Base-by-base conservation (phyloP, 2,329 filamentous ascomycete species). In the Exophiala sp. region DNA sequence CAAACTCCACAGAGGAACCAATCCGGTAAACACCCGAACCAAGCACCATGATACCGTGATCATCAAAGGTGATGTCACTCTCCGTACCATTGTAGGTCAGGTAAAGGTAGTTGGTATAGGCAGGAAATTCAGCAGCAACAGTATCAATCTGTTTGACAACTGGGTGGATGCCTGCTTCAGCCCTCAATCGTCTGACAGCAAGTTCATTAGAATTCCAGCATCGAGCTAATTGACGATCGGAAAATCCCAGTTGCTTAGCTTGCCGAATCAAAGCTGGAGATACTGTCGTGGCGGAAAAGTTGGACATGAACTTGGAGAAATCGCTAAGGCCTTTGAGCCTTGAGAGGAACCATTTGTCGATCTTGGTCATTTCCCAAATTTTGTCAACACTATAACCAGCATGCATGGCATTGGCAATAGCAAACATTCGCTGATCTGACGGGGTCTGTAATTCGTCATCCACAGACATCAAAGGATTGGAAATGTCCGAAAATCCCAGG, bases 121-220 rank as follows among this genome's bases (percentile, higher is more conserved):
- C 88, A 5, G 92, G 92, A 77, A 96, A 97, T 72, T 99, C 94
- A 12, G 91, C 94, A 46, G 94, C 94, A 44, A 99, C 94, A 0
- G 94, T 99, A 75, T 99, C 94, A 55, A 99, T 97, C 75, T 97
- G 92, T 81, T 97, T 97, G 51, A 96, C 92, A 57, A 90, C 87
- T 0, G 94, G 94, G 60, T 83, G 83, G 65, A 99, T 90, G 40
- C 88, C 88, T 36, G 86, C 83, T 65, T 97, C 91, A n/a, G 91
- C 80, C 69, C 94, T 84, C 68, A 91, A 75, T 49, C 88, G 85
- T 60, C 94, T 85, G 21, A 97, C 85, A 52, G 91, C 90, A 62
- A 96, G 83, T 71, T 97, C 94, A 72, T 94, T 97, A 20, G 91
- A 96, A 69, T 86, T 88, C 85, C 89, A 90, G 79, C 96, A 97